Evolutionary conservation across 306 rosid species (phyloP).

Genomic region (Rosa persica): DNA sequence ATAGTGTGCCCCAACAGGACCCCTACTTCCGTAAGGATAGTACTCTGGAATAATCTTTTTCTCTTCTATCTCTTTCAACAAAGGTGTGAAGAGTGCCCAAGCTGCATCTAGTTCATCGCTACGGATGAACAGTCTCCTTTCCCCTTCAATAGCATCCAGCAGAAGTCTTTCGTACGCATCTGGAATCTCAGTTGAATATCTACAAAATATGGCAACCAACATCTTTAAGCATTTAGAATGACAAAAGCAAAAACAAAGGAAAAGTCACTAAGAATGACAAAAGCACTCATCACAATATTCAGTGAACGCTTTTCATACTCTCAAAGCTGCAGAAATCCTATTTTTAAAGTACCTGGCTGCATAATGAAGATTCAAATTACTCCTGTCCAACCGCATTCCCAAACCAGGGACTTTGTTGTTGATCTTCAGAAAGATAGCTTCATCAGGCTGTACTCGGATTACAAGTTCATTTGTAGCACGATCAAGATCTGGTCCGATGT

Average conservation of each 20-base stretch:
- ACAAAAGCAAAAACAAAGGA: background rate
- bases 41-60: constrained; percentile 75
- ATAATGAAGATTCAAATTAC: constrained; percentile 79
- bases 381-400: constrained; percentile 85
- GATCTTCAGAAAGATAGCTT: constrained; percentile 83
- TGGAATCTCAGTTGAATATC: constrained; percentile 89
- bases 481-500: constrained; percentile 75
- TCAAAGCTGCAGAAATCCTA: background rate
- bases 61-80: constrained; percentile 68
- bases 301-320: background rate
- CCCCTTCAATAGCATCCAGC: constrained; percentile 89
- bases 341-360: constrained; percentile 65
- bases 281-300: background rate
- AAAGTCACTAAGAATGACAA: background rate
- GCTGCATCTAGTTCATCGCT: constrained; percentile 89
- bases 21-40: constrained; percentile 87
- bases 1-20: constrained; percentile 91
- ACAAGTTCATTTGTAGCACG: constrained; percentile 81
- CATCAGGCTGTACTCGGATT: constrained; percentile 91
- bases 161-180: constrained; percentile 93
- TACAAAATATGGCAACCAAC: constrained; percentile 27
- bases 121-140: constrained; percentile 84
- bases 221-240: background rate
- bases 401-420: constrained; percentile 90
- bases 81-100: constrained; percentile 87